Evolutionary conservation across 2,329 filamentous ascomycete species (phyloP), one percentile per base, ranked within the genome.

Genomic region (Penicillium brasilianum): DNA sequence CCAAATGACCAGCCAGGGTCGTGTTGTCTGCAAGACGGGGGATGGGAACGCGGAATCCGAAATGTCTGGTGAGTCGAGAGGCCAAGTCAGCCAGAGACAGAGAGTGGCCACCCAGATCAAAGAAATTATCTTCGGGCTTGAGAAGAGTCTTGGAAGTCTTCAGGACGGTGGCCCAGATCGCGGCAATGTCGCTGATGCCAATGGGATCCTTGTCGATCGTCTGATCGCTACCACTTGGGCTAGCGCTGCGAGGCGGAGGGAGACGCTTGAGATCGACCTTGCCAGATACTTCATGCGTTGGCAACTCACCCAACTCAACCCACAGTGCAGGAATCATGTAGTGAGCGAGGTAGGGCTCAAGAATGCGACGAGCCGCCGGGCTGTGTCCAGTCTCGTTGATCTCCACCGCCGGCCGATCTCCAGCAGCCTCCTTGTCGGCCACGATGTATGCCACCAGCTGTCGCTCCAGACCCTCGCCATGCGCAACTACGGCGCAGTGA

Each of bases 281-380:
- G 20, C 91, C 91, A 14, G 90, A 93, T 1, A 94, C 91, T 53
- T 86, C 87, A 67, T 92, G 88, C 0, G 90, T 93, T 0, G 91
- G 91, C 5, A 94, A 77, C 62, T 85, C 83, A 2, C 89, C 84
- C 34, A 93, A 77, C 69, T 90, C 85, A 39, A 93, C 87, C 91
- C 91, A 94, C 3, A 93, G 76, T 0, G 89, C 83, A 0, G 91
- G 91, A 57, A 94, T 89, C 91, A 94, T 93, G 76, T 94, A 94
- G 63, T 91, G 90, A 1, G 91, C 91, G 32, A 94, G 82, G 64
- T 87, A 87, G 16, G 84, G 80, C 1, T 87, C 83, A 2, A 94
- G 82, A 16, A 84, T 83, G 58, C 87, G 85, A 50, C 91, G 84
- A 3, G 90, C 87, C 6, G 83, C 83, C 1, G 90, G 87, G 66